Evolutionary conservation across 1,284 basidiomycete species (phyloP).

Genomic region (Meripilus lineatus): DNA sequence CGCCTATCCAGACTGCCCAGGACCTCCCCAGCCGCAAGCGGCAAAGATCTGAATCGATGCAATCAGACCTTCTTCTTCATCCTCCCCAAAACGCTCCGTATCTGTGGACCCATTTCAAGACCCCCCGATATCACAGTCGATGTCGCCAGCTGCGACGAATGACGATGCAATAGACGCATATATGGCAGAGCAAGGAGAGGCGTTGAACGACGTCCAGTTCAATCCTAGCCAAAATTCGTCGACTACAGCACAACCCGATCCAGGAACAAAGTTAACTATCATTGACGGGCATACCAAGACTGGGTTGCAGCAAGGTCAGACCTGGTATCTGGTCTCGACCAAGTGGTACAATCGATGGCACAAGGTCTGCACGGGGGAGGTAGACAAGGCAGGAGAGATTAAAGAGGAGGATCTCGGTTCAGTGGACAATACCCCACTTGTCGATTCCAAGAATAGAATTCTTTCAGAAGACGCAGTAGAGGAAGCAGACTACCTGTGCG

Average conservation of each 20-base stretch:
- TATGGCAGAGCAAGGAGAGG: slow-evolving; percentile 64
- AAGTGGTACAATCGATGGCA: slow-evolving; percentile 75
- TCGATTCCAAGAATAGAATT: slow-evolving; percentile 51
- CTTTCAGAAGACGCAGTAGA: slow-evolving; percentile 45
- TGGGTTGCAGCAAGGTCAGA: slow-evolving; percentile 60
- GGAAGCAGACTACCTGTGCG: slow-evolving; percentile 72
- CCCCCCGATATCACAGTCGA: slow-evolving; percentile 22
- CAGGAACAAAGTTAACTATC: slow-evolving; percentile 35
- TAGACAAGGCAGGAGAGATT: slow-evolving; percentile 61
- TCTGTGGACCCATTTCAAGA: slow-evolving; percentile 52
- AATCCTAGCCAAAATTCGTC: slow-evolving; percentile 25
- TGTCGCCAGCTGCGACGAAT: slow-evolving; percentile 18
- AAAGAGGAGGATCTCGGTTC: slow-evolving; percentile 63
- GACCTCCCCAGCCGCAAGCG: slow-evolving; percentile 35
- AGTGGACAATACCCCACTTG: slow-evolving; percentile 67
- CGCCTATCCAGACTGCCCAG: slow-evolving; percentile 20
- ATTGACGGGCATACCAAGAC: slow-evolving; percentile 43
- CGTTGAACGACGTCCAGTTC: no score
- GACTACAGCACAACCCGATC: slow-evolving; percentile 18
- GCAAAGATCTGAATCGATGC: slow-evolving; percentile 46
- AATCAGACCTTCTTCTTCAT: slow-evolving; percentile 50
- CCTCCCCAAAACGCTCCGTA: slow-evolving; percentile 66
- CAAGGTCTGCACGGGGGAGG: slow-evolving; percentile 60
- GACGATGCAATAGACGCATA: slow-evolving; percentile 53
- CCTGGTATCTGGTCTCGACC: slow-evolving; percentile 73